Base-by-base conservation (phyloP, 2,329 filamentous ascomycete species). In the Aureobasidium sp. region DNA sequence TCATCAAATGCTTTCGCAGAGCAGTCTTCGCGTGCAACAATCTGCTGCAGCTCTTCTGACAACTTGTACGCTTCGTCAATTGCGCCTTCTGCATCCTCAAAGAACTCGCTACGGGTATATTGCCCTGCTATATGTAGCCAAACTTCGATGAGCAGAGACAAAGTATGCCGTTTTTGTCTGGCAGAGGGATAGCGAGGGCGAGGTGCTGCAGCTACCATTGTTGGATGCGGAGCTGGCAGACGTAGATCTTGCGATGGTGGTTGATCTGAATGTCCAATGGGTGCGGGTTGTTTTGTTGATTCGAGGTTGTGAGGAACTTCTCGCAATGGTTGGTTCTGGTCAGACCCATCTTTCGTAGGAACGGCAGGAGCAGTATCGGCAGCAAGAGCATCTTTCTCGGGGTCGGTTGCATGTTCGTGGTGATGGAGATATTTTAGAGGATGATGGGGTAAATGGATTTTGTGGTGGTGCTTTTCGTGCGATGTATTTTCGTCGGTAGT, bases 101-200 rank as follows among this genome's bases (percentile, higher is more conserved):
- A 84, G 78, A 95, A 85, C 9, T 83, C 84, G 8, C 93, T 90
- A 59, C 91, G 84, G 32, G 91, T 85, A 71, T 97, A 99, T 66
- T 97, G 87, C 0, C 88, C 88, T 2, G 91, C 88, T 65, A 97
- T 91, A 71, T 94, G 88, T 9, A 97, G 80, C 94, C 94, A 99
- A 36, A 97, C 86, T 66, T 87, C 88, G 24, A 92, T 79, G 17
- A 99, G 75, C 12, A 87, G 71, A 5, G 79, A 78, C 13, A 84
- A 76, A 17, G 79, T 81, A 63, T 85, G 82, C 60, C 80, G 81
- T 57, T 82, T 79, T 55, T 80, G 78, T 64, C 83, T 79, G 9
- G 78, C 65, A 24, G 75, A 72, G 2, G 81, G 76, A 63, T 84
- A 82, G 59, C 77, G 77, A 44, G 81, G 79, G 34, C 80, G 70